These are phyloP conservation scores for Austroboletus festivus DNA, from an alignment of 768 basidiomycete genomes.

Conservation along the genomic window DNA sequence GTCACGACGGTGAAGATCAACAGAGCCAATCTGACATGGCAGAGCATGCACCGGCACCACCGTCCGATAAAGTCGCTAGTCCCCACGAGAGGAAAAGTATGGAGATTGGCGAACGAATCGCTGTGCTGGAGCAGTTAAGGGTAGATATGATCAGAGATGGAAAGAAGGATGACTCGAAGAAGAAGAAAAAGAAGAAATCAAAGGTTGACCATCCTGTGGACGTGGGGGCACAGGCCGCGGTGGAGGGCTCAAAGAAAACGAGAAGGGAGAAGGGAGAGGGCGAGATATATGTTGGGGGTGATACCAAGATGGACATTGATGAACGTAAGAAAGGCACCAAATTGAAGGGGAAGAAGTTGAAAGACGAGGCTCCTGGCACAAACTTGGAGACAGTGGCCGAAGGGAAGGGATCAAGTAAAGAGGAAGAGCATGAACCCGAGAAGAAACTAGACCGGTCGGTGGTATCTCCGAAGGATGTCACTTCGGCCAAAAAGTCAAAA, in stretches of 20 bases:
- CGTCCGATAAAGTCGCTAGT: neutral
- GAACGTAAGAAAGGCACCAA: neutral
- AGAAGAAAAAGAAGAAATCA: conserved; percentile 20
- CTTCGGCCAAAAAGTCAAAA: conserved; percentile 24
- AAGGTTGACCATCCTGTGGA: conserved; percentile 6
- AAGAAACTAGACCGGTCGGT: conserved; percentile 8
- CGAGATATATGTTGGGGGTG: neutral
- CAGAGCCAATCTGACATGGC: neutral
- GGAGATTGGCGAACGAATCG: conserved; percentile 9
- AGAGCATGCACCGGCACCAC: neutral
- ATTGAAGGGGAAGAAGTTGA: conserved; percentile 9
- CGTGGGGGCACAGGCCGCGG: neutral
- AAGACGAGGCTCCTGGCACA: conserved; percentile 3
- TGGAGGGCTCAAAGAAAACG: conserved; percentile 8
- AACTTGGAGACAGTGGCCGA: neutral
- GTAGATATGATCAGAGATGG: neutral
- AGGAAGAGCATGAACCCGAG: conserved; percentile 18
- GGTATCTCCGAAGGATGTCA: conserved; percentile 3
- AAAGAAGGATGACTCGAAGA: conserved; percentile 3
- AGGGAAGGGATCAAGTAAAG: conserved; percentile 3
- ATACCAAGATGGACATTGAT: neutral
- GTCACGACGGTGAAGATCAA: no score
- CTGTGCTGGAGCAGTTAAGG: neutral
- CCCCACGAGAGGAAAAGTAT: conserved; percentile 10
- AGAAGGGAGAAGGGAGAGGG: conserved; percentile 1